Conservation (phyloP, 139 green algal genomes). For the Chlamydomonas incerta region DNA sequence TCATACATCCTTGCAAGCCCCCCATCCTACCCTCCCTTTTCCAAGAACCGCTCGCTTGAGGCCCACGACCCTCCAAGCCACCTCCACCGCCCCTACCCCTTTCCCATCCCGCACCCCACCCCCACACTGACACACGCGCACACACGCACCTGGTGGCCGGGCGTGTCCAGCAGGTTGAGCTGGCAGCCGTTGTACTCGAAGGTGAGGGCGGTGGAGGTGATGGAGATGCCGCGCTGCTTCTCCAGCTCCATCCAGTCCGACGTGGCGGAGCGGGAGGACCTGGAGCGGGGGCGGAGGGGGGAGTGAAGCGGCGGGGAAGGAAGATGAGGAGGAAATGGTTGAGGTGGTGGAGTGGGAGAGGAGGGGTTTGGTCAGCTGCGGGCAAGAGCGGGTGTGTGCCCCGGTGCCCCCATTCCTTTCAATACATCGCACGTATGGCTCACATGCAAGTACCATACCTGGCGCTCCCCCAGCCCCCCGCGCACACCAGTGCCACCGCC, state of each 20-base stretch:
- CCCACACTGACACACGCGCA: too few relatives aligned
- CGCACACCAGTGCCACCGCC: too few relatives aligned
- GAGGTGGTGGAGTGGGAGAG: background rate
- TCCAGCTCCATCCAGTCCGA: slow-evolving; percentile 87
- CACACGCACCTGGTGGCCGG: slow-evolving; percentile 64
- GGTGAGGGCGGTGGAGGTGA: slow-evolving; percentile 81
- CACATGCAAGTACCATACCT: too few relatives aligned
- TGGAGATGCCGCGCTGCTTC: slow-evolving; percentile 82
- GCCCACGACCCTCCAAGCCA: too few relatives aligned
- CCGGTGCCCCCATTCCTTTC: too few relatives aligned
- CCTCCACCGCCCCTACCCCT: too few relatives aligned
- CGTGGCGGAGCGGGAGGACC: slow-evolving; percentile 59
- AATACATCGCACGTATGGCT: too few relatives aligned
- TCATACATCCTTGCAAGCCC: background rate
- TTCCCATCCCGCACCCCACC: background rate
- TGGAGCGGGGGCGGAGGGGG: background rate
- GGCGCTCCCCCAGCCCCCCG: too few relatives aligned
- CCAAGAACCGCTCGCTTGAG: too few relatives aligned
- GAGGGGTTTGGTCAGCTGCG: background rate
- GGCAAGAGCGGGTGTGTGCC: background rate
- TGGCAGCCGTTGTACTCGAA: slow-evolving; percentile 70
- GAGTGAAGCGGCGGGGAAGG: background rate
- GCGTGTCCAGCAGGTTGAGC: slow-evolving; percentile 85
- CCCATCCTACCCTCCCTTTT: background rate
- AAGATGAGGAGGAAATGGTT: background rate